Conservation (phyloP, 2,329 filamentous ascomycete species). For the Phialocephala sp. region DNA sequence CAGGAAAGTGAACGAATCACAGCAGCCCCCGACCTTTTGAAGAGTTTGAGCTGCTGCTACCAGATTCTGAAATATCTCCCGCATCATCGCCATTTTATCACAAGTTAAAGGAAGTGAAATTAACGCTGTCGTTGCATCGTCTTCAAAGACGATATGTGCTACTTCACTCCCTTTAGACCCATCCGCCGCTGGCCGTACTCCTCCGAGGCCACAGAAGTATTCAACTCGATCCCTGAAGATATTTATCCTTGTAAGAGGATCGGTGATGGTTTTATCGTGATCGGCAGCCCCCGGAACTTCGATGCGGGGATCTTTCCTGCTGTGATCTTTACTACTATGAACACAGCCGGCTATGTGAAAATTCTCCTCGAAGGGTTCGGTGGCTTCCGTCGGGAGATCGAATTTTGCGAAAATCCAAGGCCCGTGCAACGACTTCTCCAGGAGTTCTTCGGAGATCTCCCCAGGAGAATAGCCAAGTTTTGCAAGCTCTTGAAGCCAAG, state of each 20-base stretch:
- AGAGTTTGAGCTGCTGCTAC: neutral
- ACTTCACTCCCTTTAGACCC: neutral
- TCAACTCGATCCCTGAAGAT: neutral
- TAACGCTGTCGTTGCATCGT: neutral
- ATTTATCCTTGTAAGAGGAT: no score
- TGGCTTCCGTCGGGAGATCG: neutral
- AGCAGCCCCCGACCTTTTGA: constrained; percentile 17
- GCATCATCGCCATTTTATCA: neutral
- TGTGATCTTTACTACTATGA: constrained; percentile 6
- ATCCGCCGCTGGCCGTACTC: neutral
- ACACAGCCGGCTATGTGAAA: constrained; percentile 16
- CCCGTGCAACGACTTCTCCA: constrained; percentile 9
- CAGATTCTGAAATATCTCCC: constrained; percentile 11
- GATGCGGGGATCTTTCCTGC: neutral
- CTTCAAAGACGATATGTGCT: neutral
- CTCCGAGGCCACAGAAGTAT: constrained; percentile 4
- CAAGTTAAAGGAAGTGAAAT: neutral
- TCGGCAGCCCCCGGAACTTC: neutral
- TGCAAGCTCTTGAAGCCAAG: constrained; percentile 21
- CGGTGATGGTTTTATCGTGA: neutral
- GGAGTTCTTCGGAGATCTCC: constrained; percentile 21
- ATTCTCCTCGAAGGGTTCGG: neutral
- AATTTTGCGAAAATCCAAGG: constrained; percentile 19
- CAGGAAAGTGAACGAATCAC: constrained; percentile 18
- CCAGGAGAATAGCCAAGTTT: constrained; percentile 7